Percentiles rank a stretch among this genome's conserved stretches.
Evolutionary conservation across 1,284 basidiomycete species (phyloP).

Genomic region (Garcileccinum viscosum): DNA sequence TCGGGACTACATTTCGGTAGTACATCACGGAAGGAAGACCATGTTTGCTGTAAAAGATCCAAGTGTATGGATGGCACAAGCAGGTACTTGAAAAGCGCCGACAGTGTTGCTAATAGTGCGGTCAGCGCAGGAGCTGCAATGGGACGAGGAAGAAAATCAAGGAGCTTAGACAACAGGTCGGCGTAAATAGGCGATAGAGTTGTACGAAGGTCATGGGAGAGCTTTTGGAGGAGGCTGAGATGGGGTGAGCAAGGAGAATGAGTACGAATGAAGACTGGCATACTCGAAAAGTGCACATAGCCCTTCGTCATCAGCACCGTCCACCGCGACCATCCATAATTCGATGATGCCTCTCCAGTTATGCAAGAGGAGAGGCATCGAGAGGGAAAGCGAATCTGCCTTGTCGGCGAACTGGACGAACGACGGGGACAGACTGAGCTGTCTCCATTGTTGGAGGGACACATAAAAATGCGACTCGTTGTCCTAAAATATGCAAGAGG

Average conservation of each 20-base stretch:
- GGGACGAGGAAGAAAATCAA: slow-evolving; percentile 62
- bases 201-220: slow-evolving; percentile 76
- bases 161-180: slow-evolving; percentile 57
- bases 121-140: slow-evolving; percentile 67
- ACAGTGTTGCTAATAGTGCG: slow-evolving; percentile 67
- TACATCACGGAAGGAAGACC: slow-evolving; percentile 54
- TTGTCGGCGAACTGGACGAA: slow-evolving; percentile 76
- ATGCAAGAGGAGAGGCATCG: slow-evolving; percentile 82
- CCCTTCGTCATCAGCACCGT: slow-evolving; percentile 70
- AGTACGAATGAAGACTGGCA: slow-evolving; percentile 33
- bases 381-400: slow-evolving; percentile 68
- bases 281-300: slow-evolving; percentile 75
- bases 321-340: slow-evolving; percentile 64
- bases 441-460: slow-evolving; percentile 73
- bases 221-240: slow-evolving; percentile 72
- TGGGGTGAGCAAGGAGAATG: slow-evolving; percentile 20
- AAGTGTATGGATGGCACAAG: slow-evolving; percentile 61
- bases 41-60: slow-evolving; percentile 63
- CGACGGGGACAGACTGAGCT: slow-evolving; percentile 79
- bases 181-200: slow-evolving; percentile 68
- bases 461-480: slow-evolving; percentile 76
- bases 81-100: slow-evolving; percentile 71
- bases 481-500: slow-evolving; percentile 51
- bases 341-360: slow-evolving; percentile 75
- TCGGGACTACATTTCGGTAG: slow-evolving; percentile 68